Percentiles rank a stretch among this genome's conserved stretches.
These are phyloP conservation scores for Cephalotrichum gorgonifer DNA, from an alignment of 2,329 filamentous ascomycete genomes.

Conservation along the genomic window DNA sequence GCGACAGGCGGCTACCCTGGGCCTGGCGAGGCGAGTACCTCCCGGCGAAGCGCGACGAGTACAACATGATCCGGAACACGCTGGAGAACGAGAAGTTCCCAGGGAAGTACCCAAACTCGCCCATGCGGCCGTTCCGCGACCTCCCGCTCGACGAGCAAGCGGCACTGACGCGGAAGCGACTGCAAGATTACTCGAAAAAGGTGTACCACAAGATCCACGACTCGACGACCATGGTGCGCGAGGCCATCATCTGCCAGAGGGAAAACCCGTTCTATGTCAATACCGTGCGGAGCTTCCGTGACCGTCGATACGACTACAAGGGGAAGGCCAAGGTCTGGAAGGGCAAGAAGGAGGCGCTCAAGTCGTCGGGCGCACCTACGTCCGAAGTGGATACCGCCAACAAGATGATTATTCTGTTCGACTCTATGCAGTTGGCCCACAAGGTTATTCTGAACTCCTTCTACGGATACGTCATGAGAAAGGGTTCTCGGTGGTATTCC, in stretches of 20 bases:
- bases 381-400: conserved; percentile 85
- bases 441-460: conserved; percentile 99
- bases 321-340: conserved; percentile 98
- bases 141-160: conserved; percentile 76
- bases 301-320: conserved; percentile 97
- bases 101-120: conserved; percentile 60
- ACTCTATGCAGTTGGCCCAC: conserved; percentile 92
- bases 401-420: conserved; percentile 96
- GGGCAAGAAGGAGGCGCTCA: conserved; percentile 81
- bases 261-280: conserved; percentile 98
- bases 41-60: conserved; percentile 91
- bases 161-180: conserved; percentile 66
- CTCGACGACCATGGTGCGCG: conserved; percentile 79
- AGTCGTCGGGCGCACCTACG: conserved; percentile 65
- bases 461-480: conserved; percentile 99
- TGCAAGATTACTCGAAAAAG: conserved; percentile 93
- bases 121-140: conserved; percentile 68
- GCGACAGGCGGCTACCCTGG: conserved; percentile 90
- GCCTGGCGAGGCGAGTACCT: conserved; percentile 96
- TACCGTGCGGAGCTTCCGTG: conserved; percentile 90
- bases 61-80: conserved; percentile 95
- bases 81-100: conserved; percentile 91
- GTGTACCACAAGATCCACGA: conserved; percentile 99
- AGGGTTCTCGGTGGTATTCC: conserved; percentile 97
- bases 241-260: conserved; percentile 95